Conservation (phyloP, 495 filamentous ascomycete genomes). For the Penicillium canescens region DNA sequence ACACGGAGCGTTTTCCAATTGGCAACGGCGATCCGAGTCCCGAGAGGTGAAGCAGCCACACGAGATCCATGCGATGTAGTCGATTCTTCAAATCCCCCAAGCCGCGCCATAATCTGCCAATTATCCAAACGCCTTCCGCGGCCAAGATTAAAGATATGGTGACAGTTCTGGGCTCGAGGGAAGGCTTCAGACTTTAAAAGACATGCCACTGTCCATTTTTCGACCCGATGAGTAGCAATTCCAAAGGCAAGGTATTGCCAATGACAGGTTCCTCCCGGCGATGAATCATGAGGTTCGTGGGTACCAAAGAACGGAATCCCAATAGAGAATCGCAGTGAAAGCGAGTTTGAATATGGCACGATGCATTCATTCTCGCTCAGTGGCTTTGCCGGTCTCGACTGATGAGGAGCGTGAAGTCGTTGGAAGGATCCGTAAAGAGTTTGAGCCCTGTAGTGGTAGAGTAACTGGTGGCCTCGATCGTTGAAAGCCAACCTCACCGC, state of each 20-base stretch:
- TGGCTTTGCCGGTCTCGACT: conserved; percentile 4
- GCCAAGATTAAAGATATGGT: conserved; percentile 43
- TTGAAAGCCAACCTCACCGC: conserved; percentile 38
- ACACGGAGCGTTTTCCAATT: conserved; percentile 48
- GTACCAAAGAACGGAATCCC: conserved; percentile 43
- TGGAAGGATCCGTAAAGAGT: conserved; percentile 34
- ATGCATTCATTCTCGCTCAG: conserved; percentile 30
- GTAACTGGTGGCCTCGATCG: conserved; percentile 36
- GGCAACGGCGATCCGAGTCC: conserved; percentile 44
- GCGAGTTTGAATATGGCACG: conserved; percentile 25
- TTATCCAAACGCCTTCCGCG: conserved; percentile 37
- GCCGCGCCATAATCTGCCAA: conserved; percentile 41
- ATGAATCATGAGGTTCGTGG: conserved; percentile 19
- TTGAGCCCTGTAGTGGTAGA: conserved; percentile 32
- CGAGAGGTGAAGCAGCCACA: conserved; percentile 39
- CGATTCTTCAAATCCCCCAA: conserved; percentile 40
- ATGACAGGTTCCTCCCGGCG: conserved; percentile 23
- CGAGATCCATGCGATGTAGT: conserved; percentile 41
- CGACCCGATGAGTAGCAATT: conserved; percentile 38
- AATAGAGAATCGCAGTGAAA: conserved; percentile 40
- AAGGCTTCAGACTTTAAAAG: conserved; percentile 35
- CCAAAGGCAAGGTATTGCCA: conserved; percentile 46
- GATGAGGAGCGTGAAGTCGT: conserved; percentile 14
- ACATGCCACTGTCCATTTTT: conserved; percentile 44
- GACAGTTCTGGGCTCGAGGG: conserved; percentile 25